Base-by-base conservation (phyloP, 768 basidiomycete species). In the Boletellus ananas region DNA sequence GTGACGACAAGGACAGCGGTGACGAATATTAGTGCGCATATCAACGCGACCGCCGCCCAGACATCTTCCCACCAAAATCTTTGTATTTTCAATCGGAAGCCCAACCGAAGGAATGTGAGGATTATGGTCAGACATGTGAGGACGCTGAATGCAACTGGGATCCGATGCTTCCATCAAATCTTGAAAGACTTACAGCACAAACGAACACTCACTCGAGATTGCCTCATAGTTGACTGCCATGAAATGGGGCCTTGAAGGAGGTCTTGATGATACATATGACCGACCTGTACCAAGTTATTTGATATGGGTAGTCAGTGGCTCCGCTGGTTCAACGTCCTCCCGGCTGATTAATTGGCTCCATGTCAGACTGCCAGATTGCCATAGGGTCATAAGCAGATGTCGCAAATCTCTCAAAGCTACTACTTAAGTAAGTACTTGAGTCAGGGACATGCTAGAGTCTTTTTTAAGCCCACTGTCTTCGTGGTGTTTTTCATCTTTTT, bases 31-130 rank as follows among this genome's bases (percentile, higher is more conserved):
- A 42, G 9, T 0, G 40, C 25, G 20, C 31, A 58, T 17, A 54
- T 16, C 2, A 29, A 17, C 23, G 56, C 56, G 18, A 58, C 17
- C 3, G 43, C 51, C 17, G 62, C 56, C 59, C 59, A 64, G 2
- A 34, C 13, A 36, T 61, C 61, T 47, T 64, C 62, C 59, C 62
- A 62, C 59, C 59, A 56, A 31, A 61, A 55, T 23, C 55, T 25
- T 40, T 39, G 56, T 48, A 60, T 52, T n/a, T 25, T 47, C 17
- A 51, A 21, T 27, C 59, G 50, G 35, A 60, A 51, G 1, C 43
- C 42, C 16, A 61, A 18, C 6, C 58, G 55, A 45, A 60, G 54
- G 2, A 60, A 17, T 1, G 52, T 58, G 34, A 60, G 44, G 6
- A 52, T 31, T 2, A 51, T 9, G 10, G 27, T 49, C 12, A 60